These are phyloP conservation scores for Rhynchospora pubera DNA, from an alignment of 176 grass and related monocot genomes.

Conservation along the genomic window DNA sequence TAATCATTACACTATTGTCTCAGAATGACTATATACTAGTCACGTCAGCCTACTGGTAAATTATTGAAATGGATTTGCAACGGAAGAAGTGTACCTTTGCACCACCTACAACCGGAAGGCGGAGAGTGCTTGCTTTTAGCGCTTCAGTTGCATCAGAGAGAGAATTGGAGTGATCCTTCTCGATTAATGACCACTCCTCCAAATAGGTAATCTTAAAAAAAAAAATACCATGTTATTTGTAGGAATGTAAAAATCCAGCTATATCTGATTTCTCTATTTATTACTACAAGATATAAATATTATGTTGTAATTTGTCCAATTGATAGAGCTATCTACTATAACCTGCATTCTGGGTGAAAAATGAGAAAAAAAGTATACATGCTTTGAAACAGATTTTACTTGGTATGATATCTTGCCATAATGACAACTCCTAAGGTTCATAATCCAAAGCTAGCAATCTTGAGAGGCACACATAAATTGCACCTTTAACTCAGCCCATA, in stretches of 20 bases:
- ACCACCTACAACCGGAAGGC: slow-evolving; percentile 71
- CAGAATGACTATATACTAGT: slow-evolving; percentile 5
- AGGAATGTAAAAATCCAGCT: neutral
- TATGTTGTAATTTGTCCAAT: neutral
- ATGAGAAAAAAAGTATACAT: neutral
- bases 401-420: neutral
- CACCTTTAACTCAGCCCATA: neutral
- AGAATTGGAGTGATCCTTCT: slow-evolving; percentile 50
- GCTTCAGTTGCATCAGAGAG: slow-evolving; percentile 66
- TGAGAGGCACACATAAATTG: neutral
- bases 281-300: neutral
- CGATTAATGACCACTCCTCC: slow-evolving; percentile 73
- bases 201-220: slow-evolving; percentile 66
- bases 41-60: neutral
- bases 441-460: neutral
- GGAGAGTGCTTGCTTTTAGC: slow-evolving; percentile 68
- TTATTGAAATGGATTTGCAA: neutral
- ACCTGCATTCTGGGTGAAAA: neutral
- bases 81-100: slow-evolving; percentile 58
- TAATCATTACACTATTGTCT: neutral
- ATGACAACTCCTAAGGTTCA: neutral
- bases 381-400: neutral
- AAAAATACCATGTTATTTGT: neutral
- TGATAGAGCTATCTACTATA: neutral
- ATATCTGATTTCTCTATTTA: neutral